Evolutionary conservation across 495 filamentous ascomycete genomes (phyloP), one percentile per base, ranked within the genome.

Genomic region (Xylaria sp.): DNA sequence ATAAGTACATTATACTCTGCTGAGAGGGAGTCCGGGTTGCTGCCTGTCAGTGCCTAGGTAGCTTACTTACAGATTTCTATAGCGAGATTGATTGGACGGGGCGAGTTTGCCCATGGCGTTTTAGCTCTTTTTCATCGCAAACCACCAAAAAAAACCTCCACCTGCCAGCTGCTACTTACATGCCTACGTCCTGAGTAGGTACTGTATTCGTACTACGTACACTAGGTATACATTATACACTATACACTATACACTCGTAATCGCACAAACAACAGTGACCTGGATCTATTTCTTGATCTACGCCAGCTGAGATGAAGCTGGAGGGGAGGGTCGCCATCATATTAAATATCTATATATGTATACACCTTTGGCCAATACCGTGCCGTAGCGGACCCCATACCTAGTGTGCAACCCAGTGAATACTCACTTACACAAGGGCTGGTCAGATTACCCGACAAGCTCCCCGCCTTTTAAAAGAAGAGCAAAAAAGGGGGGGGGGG

Each of bases 291-390:
- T 19, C 21, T 35, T 12, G 43, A 50, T 65, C 62, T 50, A 31
- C 62, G 40, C 17, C 44, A 50, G 26, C n/a, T 14, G 44, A 65
- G 62, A 29, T 50, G 31, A 24, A 52, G 62, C n/a, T 31, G 17
- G 62, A 59, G 62, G 43, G 31, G 62, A 50, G 62, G 43, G 44
- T 37, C 9, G 46, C 62, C 55, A 33, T 58, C 17, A 17, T 21
- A 43, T 43, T 62, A 26, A 14, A 62, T 62, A 62, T n/a, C n/a
- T n/a, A n/a, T n/a, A n/a, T n/a, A n/a, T n/a, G n/a, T n/a, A n/a
- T n/a, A n/a, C n/a, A n/a, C 29, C 59, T 62, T 59, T 59, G 55
- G 35, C 24, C 15, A 59, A 59, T 37, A n/a, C 19, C 33, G 4
- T 37, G 33, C 3, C 33, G 21, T 59, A 35, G 57, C 57, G n/a